These are phyloP conservation scores for Cutaneotrichosporon curvatum DNA, from an alignment of 1,284 basidiomycete species.

Conservation along the genomic window DNA sequence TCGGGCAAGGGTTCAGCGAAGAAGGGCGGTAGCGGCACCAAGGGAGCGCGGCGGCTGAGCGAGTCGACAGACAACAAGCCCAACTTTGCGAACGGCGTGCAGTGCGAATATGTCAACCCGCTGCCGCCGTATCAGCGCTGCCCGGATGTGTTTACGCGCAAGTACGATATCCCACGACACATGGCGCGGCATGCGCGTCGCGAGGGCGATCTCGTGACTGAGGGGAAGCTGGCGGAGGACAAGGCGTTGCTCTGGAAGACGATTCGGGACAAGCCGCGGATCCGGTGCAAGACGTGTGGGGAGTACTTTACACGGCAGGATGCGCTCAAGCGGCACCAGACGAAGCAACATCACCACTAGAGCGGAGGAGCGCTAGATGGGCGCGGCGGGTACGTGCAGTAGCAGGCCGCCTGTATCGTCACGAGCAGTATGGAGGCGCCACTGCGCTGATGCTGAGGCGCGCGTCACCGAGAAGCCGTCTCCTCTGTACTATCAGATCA, in stretches of 20 bases:
- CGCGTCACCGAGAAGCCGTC: no score
- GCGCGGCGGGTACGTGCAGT: no score
- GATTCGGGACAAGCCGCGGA: constrained; percentile 42
- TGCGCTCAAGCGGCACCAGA: constrained; percentile 42
- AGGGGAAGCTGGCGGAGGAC: constrained; percentile 37
- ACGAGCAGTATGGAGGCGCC: no score
- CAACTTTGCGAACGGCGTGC: constrained; percentile 28
- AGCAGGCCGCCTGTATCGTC: no score
- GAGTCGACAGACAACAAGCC: constrained; percentile 5
- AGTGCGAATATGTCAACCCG: constrained; percentile 43
- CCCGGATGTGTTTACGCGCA: constrained; percentile 41
- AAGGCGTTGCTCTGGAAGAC: constrained; percentile 42
- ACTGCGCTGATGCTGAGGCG: no score
- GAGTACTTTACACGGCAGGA: constrained; percentile 44
- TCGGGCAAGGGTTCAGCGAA: not conserved
- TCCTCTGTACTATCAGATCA: no score
- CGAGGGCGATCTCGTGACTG: constrained; percentile 42
- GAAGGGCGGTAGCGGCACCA: not conserved
- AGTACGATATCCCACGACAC: constrained; percentile 44
- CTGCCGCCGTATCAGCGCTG: constrained; percentile 43
- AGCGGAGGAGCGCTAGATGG: no score
- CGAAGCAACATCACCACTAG: constrained; percentile 27
- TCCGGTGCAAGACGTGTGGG: constrained; percentile 32
- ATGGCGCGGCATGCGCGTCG: constrained; percentile 42
- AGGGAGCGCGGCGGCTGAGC: constrained; percentile 1